Evolutionary conservation across 177 flowering plant species (phyloP), one percentile per base, ranked within the genome.

Genomic region (Vitis hybrid): DNA sequence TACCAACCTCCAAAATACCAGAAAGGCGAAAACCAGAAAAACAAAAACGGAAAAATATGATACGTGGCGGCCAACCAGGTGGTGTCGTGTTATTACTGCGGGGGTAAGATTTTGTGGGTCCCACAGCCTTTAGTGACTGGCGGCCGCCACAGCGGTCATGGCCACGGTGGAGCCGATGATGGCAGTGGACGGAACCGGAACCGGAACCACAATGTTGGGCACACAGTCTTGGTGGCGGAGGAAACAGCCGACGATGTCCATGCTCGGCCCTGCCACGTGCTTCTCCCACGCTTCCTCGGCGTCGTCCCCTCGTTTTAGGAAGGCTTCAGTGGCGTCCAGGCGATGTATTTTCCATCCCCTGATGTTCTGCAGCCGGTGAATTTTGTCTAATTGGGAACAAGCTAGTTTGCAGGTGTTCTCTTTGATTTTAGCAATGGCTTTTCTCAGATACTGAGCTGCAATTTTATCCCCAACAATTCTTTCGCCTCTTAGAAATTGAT

Each of bases 301-400:
- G 0, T 72, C 86, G 2, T 4, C 32, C 0, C 87, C 85, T 0
- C 65, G 48, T 21, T 67, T 72, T 0, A 66, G 64, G 52, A 89
- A 87, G 11, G 67, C 94, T 2, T 81, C 80, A 1, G 96, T 91
- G 16, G 94, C 96, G 40, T 92, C 85, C 5, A 92, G 35, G 0
- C 84, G 85, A 63, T 88, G 85, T 58, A 91, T 19, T 5, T 76
- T 56, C 80, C 78, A 67, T 2, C 52, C 69, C 66, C 76, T 58
- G 0, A 52, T n/a, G 48, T 62, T 61, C 13, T 52, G 52, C 0
- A 93, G 79, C 62, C 84, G 75, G 1, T 60, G 68, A 13, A 90
- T 93, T 70, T 93, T 93, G 13, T 80, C 61, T 35, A 76, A 14
- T 21, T 93, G 98, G 6, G 81, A 59, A 18, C 65, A 14, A 1